These are phyloP conservation scores for Aquilaria sinensis DNA, from an alignment of 345 rosid genomes.

Conservation along the genomic window DNA sequence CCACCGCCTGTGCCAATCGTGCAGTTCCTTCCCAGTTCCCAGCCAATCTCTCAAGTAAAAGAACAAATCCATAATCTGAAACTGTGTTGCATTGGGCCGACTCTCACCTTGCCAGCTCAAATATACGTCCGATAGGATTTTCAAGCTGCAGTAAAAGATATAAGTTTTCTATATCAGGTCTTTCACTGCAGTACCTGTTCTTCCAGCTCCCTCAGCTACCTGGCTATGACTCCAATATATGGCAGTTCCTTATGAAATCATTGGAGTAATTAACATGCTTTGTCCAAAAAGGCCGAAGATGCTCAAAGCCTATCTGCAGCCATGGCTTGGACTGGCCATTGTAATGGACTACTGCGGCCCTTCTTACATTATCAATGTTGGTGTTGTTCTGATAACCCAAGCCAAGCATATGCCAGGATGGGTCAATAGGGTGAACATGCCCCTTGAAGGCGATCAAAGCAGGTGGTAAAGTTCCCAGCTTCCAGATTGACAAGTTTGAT, in stretches of 20 bases:
- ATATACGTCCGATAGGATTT: conserved; percentile 18
- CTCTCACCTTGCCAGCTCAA: conserved; percentile 23
- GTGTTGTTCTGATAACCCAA: conserved; percentile 90
- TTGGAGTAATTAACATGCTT: conserved; percentile 84
- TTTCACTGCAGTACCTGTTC: conserved; percentile 24
- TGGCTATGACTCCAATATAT: conserved; percentile 76
- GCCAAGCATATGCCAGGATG: conserved; percentile 98
- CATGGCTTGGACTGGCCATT: conserved; percentile 98
- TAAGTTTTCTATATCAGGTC: conserved; percentile 16
- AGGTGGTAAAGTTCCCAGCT: conserved; percentile 98
- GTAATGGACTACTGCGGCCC: conserved; percentile 93
- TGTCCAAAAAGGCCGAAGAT: conserved; percentile 97
- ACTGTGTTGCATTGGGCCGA: conserved; percentile 13
- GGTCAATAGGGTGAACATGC: conserved; percentile 72
- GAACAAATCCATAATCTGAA: conserved; percentile 18
- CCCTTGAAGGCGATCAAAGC: conserved; percentile 94
- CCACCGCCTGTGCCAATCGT: conserved; percentile 19
- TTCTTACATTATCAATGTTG: conserved; percentile 47
- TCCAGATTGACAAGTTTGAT: conserved; percentile 93
- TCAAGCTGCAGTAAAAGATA: conserved; percentile 15
- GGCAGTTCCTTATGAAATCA: conserved; percentile 90
- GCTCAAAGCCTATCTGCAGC: conserved; percentile 94
- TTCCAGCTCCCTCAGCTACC: conserved; percentile 24
- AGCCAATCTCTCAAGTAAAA: conserved; percentile 6
- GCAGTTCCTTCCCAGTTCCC: conserved; percentile 19